These are phyloP conservation scores for Hygrocybe coccinea DNA, from an alignment of 768 basidiomycete species.

Conservation along the genomic window DNA sequence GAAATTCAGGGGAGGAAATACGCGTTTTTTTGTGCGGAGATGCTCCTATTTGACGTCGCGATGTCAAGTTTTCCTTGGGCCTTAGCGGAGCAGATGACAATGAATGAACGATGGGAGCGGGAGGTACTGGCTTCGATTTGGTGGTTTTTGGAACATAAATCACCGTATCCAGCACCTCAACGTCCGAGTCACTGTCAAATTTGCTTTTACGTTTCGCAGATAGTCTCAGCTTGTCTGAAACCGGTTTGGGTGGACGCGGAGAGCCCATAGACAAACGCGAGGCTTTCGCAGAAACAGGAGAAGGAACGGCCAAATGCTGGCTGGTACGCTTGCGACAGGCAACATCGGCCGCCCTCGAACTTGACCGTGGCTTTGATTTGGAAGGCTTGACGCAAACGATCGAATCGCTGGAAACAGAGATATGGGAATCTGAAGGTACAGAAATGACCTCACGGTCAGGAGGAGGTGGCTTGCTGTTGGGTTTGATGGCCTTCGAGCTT, in stretches of 20 bases:
- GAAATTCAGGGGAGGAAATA: constrained; percentile 29
- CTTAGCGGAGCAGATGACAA: constrained; percentile 14
- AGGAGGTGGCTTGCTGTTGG: constrained; percentile 10
- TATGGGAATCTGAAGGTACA: constrained; percentile 22
- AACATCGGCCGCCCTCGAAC: neutral
- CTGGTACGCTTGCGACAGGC: neutral
- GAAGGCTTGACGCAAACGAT: neutral
- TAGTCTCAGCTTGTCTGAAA: neutral
- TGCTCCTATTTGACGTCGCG: constrained; percentile 5
- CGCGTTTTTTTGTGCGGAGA: constrained; percentile 36
- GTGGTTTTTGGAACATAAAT: constrained; percentile 30
- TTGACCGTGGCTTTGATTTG: neutral
- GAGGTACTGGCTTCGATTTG: constrained; percentile 9
- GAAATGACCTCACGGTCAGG: constrained; percentile 22
- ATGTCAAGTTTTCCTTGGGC: constrained; percentile 23
- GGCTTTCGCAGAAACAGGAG: neutral
- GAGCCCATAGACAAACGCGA: neutral
- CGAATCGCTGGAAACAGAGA: constrained; percentile 22
- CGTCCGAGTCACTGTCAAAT: constrained; percentile 36
- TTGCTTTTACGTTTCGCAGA: constrained; percentile 29
- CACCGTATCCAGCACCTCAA: constrained; percentile 22
- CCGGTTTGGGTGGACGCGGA: neutral
- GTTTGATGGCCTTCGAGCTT: constrained; percentile 14
- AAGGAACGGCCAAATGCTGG: neutral
- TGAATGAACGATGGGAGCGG: constrained; percentile 5